Conservation (phyloP, 306 rosid genomes). For the Trifolium fragiferum region DNA sequence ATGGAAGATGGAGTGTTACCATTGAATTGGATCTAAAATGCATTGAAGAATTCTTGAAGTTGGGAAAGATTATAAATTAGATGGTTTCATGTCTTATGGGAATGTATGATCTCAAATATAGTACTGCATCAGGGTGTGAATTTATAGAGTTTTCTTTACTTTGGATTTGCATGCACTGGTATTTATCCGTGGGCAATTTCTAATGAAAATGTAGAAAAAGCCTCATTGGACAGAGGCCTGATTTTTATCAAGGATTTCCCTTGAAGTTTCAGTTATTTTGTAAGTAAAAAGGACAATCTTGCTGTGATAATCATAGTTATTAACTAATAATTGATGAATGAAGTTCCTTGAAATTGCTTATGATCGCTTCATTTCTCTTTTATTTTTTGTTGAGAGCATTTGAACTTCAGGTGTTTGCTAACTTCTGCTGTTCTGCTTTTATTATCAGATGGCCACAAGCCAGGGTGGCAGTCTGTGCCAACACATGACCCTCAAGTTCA, state of each 20-base stretch:
- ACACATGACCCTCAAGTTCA: constrained; percentile 73
- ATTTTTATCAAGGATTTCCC: not conserved
- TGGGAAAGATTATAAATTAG: not conserved
- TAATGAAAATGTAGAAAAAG: constrained; percentile 13
- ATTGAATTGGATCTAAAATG: constrained; percentile 9
- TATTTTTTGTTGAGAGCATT: constrained; percentile 32
- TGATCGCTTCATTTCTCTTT: not conserved
- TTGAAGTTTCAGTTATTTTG: constrained; percentile 27
- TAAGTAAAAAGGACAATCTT: constrained; percentile 10
- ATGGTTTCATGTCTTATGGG: constrained; percentile 9
- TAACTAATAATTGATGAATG: not conserved
- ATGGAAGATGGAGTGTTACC: constrained; percentile 18
- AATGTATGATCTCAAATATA: not conserved
- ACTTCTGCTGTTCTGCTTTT: constrained; percentile 33
- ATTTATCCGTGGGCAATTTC: constrained; percentile 5
- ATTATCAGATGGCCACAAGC: constrained; percentile 56
- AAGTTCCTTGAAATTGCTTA: constrained; percentile 4
- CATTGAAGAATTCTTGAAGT: not conserved
- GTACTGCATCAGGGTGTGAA: not conserved
- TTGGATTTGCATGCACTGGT: not conserved
- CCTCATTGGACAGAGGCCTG: constrained; percentile 13
- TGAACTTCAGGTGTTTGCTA: constrained; percentile 14
- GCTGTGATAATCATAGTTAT: not conserved
- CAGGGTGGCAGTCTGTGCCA: constrained; percentile 76
- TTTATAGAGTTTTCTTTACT: not conserved